Evolutionary conservation across 1,284 basidiomycete genomes (phyloP), one percentile per base, ranked within the genome.

Genomic region (Fomitopsis schrenkii): DNA sequence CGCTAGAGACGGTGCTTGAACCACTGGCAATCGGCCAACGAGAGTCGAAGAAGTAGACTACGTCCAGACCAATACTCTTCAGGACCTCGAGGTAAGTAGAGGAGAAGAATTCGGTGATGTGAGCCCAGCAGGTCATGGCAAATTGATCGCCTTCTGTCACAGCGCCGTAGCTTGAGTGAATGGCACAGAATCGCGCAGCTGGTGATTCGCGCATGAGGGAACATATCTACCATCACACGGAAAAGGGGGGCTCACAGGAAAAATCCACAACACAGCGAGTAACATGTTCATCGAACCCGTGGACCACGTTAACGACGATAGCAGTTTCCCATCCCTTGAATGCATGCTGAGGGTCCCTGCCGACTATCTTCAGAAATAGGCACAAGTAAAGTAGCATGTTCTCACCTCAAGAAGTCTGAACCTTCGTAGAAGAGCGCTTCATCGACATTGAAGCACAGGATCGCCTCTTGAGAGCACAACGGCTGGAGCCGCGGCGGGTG

Each of bases 391-490:
- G 7, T 44, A 5, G 44, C 44, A 19, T 35, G 40, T 8, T 61
- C 70, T 33, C 57, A 73, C 71, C 17, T 36, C 9, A 61, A 54
- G 57, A 73, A 72, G 40, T 70, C 69, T 2, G 60, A 61, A 35
- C 48, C 57, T 1, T 66, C 59, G 61, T 69, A 73, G 61, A 74
- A 72, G n/a, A 61, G 48, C 17, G 72, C 59, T 35, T 73, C 70
- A 35, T 72, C 67, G 35, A 75, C 61, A 46, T 66, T 63, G 65
- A 75, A 71, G 60, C 67, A 68, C 2, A 75, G 22, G 30, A 76
- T 63, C 17, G 72, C 70, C 63, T 76, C 75, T 9, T 62, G 63
- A 15, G 69, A 62, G 61, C 75, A 76, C 9, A 75, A 58, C 2
- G 72, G 67, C 28, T 64, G 64, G 62, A 76, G 66, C 30, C 64